These are phyloP conservation scores for Corynascus novoguineensis DNA, from an alignment of 495 filamentous ascomycete genomes.

Conservation along the genomic window DNA sequence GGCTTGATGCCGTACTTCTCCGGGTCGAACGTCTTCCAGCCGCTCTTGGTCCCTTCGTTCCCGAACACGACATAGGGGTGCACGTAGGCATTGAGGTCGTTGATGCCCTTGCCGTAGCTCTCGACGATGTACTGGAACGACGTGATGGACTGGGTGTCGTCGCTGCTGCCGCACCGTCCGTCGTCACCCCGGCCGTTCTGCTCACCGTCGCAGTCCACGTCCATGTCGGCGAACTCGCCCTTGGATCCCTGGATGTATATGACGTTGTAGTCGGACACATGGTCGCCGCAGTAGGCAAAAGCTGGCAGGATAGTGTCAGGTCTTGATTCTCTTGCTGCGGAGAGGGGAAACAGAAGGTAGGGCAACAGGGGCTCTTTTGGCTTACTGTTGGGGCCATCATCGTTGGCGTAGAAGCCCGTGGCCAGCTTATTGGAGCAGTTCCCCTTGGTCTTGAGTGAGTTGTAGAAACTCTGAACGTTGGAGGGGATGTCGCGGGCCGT, in stretches of 20 bases:
- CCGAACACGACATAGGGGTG: constrained; percentile 65
- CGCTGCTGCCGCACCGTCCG: constrained; percentile 45
- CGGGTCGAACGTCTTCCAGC: constrained; percentile 48
- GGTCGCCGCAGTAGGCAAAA: constrained; percentile 40
- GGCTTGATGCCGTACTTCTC: constrained; percentile 48
- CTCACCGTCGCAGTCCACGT: constrained; percentile 64
- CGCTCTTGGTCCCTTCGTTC: constrained; percentile 42
- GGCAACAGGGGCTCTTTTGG: not conserved
- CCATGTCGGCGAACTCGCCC: constrained; percentile 48
- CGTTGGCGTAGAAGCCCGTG: constrained; percentile 34
- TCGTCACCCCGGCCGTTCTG: constrained; percentile 44
- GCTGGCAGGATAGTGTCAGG: constrained; percentile 12
- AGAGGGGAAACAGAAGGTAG: not conserved
- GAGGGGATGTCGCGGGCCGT: constrained; percentile 28
- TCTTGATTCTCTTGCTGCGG: not conserved
- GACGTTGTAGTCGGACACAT: constrained; percentile 27
- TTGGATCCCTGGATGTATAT: constrained; percentile 36
- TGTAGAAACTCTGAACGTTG: constrained; percentile 34
- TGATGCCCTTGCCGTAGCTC: constrained; percentile 42
- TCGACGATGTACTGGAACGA: constrained; percentile 47
- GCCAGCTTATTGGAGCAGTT: constrained; percentile 32
- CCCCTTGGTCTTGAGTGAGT: constrained; percentile 31
- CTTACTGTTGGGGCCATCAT: constrained; percentile 32
- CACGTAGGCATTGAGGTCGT: constrained; percentile 55
- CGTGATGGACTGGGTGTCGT: constrained; percentile 49